These are phyloP conservation scores for Salix purpurea DNA, from an alignment of 345 rosid genomes.

Conservation along the genomic window DNA sequence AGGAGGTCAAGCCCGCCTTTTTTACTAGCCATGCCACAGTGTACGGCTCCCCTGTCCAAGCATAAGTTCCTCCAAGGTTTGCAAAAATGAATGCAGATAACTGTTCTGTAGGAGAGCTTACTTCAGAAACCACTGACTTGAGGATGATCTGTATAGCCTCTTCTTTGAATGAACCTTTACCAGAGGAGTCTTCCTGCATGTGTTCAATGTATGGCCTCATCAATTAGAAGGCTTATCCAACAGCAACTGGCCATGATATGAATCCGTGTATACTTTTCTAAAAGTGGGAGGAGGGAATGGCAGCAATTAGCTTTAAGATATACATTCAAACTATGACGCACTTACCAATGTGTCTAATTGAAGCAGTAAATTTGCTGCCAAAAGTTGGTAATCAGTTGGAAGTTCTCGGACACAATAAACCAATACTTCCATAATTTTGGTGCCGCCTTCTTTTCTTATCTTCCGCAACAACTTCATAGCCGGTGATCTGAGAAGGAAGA, in stretches of 20 bases:
- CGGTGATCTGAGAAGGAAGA: conserved; percentile 50
- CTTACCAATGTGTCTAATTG: conserved; percentile 65
- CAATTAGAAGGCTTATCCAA: neutral
- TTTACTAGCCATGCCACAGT: conserved; percentile 81
- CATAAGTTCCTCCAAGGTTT: conserved; percentile 82
- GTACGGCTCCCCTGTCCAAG: conserved; percentile 84
- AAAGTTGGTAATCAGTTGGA: conserved; percentile 48
- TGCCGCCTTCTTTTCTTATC: conserved; percentile 53
- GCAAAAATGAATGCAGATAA: conserved; percentile 63
- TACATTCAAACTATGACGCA: neutral
- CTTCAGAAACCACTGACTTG: conserved; percentile 42
- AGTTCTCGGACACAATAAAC: conserved; percentile 44
- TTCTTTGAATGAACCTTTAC: conserved; percentile 41
- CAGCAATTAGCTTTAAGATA: neutral
- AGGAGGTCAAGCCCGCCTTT: conserved; percentile 71
- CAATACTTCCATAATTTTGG: conserved; percentile 37
- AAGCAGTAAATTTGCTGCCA: conserved; percentile 72
- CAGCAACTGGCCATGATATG: neutral
- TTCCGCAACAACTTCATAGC: conserved; percentile 56
- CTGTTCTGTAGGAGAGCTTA: conserved; percentile 39
- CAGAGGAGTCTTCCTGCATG: conserved; percentile 56
- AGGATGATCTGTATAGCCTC: conserved; percentile 56
- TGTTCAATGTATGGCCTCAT: neutral
- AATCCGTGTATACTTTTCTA: too few relatives aligned
- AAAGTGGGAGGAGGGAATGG: too few relatives aligned